phyloP scores from a whole-genome alignment of 2,329 filamentous ascomycete species.

The Mollisiaceae sp. region DNA sequence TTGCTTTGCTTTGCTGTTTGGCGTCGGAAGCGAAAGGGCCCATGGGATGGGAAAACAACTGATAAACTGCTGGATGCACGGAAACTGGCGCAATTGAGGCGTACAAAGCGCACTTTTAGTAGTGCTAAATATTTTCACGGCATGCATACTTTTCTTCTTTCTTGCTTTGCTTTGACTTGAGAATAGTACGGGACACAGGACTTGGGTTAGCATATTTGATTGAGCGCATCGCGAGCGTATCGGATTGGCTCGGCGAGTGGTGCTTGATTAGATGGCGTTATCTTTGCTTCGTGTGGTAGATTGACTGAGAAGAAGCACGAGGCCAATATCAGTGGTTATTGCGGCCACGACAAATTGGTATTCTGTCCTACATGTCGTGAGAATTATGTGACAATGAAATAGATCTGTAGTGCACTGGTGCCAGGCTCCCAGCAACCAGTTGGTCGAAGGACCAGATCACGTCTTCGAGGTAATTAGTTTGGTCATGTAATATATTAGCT shows the following conservation, averaged over 20 bases:
- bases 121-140: background rate
- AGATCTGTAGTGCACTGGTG: background rate
- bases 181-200: conserved; percentile 9
- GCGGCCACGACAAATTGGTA: background rate
- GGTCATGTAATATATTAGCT: too few relatives aligned
- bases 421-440: background rate
- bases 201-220: conserved; percentile 8
- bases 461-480: too few relatives aligned
- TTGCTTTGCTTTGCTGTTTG: conserved; percentile 16
- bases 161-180: conserved; percentile 13
- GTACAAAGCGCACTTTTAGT: conserved; percentile 1
- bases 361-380: background rate
- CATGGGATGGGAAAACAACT: conserved; percentile 11
- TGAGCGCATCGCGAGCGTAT: conserved; percentile 4
- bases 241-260: background rate
- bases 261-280: conserved; percentile 8
- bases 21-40: conserved; percentile 18
- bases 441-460: too few relatives aligned
- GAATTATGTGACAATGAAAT: background rate
- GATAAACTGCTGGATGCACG: conserved; percentile 21
- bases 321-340: background rate
- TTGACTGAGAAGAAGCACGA: background rate
- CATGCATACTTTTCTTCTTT: background rate
- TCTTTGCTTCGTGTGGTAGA: conserved; percentile 2
- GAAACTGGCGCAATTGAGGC: conserved; percentile 16